Evolutionary conservation across 2,329 filamentous ascomycete genomes (phyloP).

Genomic region (Catunica adiposa): DNA sequence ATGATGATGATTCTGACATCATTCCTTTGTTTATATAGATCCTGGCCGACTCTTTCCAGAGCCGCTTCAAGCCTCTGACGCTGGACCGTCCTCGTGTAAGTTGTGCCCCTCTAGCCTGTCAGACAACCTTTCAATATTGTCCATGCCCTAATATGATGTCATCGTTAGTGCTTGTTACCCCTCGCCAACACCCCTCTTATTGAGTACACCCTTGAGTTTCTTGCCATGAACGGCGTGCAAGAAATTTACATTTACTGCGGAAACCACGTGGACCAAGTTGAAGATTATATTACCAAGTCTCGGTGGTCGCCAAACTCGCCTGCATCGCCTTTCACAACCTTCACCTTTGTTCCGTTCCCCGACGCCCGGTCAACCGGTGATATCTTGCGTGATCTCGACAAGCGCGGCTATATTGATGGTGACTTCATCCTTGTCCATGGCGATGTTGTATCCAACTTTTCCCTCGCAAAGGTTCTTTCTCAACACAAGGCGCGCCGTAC

Average conservation of each 20-base stretch:
- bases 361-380: slow-evolving; percentile 80
- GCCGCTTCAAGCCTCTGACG: slow-evolving; percentile 77
- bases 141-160: slow-evolving; percentile 13
- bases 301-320: slow-evolving; percentile 45
- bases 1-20: slow-evolving; percentile 13
- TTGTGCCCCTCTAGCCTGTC: slow-evolving; percentile 11
- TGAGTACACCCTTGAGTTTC: slow-evolving; percentile 93
- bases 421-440: slow-evolving; percentile 91
- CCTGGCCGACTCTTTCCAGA: slow-evolving; percentile 88
- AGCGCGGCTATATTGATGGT: slow-evolving; percentile 64
- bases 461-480: slow-evolving; percentile 61
- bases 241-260: slow-evolving; percentile 88
- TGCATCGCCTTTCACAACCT: slow-evolving; percentile 51
- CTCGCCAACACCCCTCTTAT: slow-evolving; percentile 88
- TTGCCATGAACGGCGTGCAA: slow-evolving; percentile 87
- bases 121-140: too few relatives aligned
- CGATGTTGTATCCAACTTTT: slow-evolving; percentile 78
- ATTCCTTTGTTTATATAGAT: slow-evolving; percentile 40
- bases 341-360: slow-evolving; percentile 72
- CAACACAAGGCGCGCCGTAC: slow-evolving; percentile 66
- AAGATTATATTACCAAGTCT: slow-evolving; percentile 69
- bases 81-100: slow-evolving; percentile 72
- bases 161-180: slow-evolving; percentile 64
- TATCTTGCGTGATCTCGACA: slow-evolving; percentile 84
- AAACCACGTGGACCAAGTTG: slow-evolving; percentile 70